phyloP scores from a whole-genome alignment of 2,329 filamentous ascomycete genomes.

The Endothia cerciana region DNA sequence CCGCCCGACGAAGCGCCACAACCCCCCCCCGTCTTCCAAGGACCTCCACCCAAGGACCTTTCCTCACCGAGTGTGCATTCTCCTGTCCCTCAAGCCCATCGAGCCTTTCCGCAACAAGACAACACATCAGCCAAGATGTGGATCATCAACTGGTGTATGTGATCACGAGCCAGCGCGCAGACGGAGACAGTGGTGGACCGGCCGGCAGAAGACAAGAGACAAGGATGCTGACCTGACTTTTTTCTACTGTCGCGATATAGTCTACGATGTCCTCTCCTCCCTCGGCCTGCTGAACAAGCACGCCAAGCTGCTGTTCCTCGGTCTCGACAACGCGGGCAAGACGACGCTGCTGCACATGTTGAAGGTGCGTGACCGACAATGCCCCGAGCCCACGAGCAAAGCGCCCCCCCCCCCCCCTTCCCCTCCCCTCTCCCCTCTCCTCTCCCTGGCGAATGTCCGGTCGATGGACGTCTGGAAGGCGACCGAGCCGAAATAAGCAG shows the following conservation, averaged over 20 bases:
- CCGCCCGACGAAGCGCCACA: conserved; percentile 26
- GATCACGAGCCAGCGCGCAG: not conserved
- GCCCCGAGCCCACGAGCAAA: not conserved
- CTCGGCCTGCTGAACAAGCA: conserved; percentile 93
- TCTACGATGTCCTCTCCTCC: conserved; percentile 87
- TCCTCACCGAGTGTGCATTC: not conserved
- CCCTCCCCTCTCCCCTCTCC: too few relatives aligned
- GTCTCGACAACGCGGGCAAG: conserved; percentile 93
- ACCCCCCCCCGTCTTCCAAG: not conserved
- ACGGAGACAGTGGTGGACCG: conserved; percentile 23
- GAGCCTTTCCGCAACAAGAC: conserved; percentile 1
- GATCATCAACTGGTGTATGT: conserved; percentile 94
- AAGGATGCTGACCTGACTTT: conserved; percentile 36
- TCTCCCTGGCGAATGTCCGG: not conserved
- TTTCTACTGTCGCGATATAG: conserved; percentile 47
- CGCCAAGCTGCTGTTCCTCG: conserved; percentile 91
- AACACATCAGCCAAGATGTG: conserved; percentile 66
- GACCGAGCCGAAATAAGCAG: conserved; percentile 12
- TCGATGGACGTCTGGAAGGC: not conserved
- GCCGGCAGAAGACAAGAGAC: conserved; percentile 28
- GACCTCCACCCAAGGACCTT: not conserved
- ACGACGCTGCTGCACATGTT: conserved; percentile 93
- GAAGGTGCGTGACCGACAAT: conserved; percentile 65
- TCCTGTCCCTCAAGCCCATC: not conserved
- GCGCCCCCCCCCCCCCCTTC: too few relatives aligned